phyloP scores from a whole-genome alignment of 768 basidiomycete species.

The Hericium rajendrae region DNA sequence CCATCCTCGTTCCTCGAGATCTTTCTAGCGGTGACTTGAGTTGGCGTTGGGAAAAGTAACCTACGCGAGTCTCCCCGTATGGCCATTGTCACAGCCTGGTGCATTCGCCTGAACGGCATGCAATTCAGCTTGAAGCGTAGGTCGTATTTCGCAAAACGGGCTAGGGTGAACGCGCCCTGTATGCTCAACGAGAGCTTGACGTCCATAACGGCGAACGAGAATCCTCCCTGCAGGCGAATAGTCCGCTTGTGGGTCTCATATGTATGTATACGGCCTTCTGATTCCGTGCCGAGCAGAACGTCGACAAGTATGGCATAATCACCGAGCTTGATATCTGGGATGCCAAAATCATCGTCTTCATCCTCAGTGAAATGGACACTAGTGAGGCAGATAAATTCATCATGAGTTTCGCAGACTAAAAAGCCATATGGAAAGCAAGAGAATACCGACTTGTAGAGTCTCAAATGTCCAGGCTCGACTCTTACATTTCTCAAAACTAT shows the following conservation, averaged over 20 bases:
- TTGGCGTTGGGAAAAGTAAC: not conserved
- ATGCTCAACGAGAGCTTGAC: too few species aligned
- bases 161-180: too few species aligned
- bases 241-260: not conserved
- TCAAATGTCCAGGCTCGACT: not conserved
- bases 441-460: not conserved
- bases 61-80: not conserved
- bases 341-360: not conserved
- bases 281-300: not conserved
- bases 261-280: not conserved
- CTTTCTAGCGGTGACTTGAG: not conserved
- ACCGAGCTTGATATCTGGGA: not conserved
- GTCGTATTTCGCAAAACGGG: not conserved
- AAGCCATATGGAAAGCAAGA: not conserved
- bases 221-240: too few species aligned
- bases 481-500: not conserved
- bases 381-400: not conserved
- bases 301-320: not conserved
- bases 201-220: too few species aligned
- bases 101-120: not conserved
- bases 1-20: constrained; percentile 27
- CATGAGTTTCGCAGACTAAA: not conserved
- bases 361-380: not conserved
- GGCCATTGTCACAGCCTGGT: not conserved
- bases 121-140: not conserved